Evolutionary conservation across 2,329 filamentous ascomycete species (phyloP), one percentile per base, ranked within the genome.

Genomic region (Colletotrichum tofieldiae): DNA sequence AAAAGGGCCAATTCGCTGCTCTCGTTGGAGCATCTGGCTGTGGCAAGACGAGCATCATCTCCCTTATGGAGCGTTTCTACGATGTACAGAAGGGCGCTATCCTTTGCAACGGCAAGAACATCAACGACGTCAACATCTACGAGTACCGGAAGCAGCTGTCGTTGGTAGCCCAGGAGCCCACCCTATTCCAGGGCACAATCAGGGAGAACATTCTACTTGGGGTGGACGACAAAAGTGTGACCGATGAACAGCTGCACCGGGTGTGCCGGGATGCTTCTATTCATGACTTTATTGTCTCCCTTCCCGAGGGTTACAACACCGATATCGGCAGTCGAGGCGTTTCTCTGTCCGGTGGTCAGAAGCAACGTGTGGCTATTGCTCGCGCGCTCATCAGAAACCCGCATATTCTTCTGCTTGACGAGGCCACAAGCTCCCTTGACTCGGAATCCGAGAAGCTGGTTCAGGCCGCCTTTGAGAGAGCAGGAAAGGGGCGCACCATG

Each of bases 161-260:
- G 1, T 86, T 95, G 0, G 93, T 95, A 0, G 90, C 92, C 4
- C 93, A 95, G 80, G 93, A 95, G 78, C 88, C 93, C 11, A 91
- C 91, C 0, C 85, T 95, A 0, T 94, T 93, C 77, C 90, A 91
- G 79, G 91, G 90, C 74, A 82, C 79, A 66, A 59, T 94, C 26
- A 87, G 89, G 23, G 92, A 95, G 72, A 94, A 94, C 75, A 89
- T 94, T 64, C 80, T 92, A 1, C 84, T 94, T 0, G 92, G 92
- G 23, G 88, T 94, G 26, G 83, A 87, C 39, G 86, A 88, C 0
- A 83, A 84, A 0, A 81, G 85, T 0, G 83, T 91, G 0, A 82
- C 84, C 0, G 87, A 90, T 2, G 87, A 85, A 65, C 80, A 85
- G 62, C 80, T 91, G 14, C 83, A 89, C 77, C 82, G 85, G 62